Evolutionary conservation across 2,329 filamentous ascomycete genomes (phyloP), one percentile per base, ranked within the genome.

Genomic region (Diplocarpon mali): DNA sequence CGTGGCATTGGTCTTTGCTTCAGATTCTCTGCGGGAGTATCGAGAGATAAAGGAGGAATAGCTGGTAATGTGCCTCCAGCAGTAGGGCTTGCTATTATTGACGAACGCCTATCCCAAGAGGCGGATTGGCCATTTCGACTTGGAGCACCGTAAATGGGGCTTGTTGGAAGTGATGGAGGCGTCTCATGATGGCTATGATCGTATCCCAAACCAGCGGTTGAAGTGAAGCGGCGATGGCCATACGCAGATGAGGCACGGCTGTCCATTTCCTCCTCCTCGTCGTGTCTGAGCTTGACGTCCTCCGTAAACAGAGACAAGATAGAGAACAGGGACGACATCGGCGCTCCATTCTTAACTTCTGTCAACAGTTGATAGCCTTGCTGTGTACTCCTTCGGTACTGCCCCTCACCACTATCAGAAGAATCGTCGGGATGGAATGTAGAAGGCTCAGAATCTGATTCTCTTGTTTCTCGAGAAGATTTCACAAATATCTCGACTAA

Each of bases 401-500:
- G 68, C 24, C 83, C 81, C n/a, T 87, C 83, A n/a, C 85, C 83
- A 48, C 75, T 74, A 3, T 76, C 76, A 9, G 73, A 69, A n/a
- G 71, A 73, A 27, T 68, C 67, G 49, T 70, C 67, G 16, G 68
- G 57, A 14, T 59, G 29, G 60, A 60, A 42, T 42, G 67, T 61
- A 60, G 67, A 59, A 55, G 65, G 46, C 16, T 61, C 60, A 1
- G 53, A 61, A 46, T 68, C 67, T 20, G 65, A 64, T 10, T 64
- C 66, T 37, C 63, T 65, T 43, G 68, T 67, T 42, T 73, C 69
- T 34, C 75, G 71, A 35, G 81, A 80, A 2, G 90, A 95, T 62
- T 95, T 96, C 63, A 98, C 92, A 62, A 96, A 98, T 44, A 98
- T 96, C 63, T 98, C 88, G 1, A 98, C 89, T 24, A 95, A 66